These are phyloP conservation scores for Aureobasidium sp. DNA, from an alignment of 2,329 filamentous ascomycete species.

Conservation along the genomic window DNA sequence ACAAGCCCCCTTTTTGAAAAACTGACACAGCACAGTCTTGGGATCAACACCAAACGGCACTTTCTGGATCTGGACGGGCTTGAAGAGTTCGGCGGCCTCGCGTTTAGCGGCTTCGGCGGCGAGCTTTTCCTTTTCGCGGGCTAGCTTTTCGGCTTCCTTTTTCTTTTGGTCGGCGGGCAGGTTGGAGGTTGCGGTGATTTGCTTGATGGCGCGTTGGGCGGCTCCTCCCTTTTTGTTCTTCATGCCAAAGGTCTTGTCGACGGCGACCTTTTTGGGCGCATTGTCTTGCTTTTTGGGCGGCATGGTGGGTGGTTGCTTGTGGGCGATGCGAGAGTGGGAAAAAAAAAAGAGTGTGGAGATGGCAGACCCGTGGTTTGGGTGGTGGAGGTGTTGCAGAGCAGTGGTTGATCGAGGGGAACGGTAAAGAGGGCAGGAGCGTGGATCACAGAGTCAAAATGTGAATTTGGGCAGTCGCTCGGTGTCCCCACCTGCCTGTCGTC, in stretches of 20 bases:
- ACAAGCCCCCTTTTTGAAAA: slow-evolving; percentile 94
- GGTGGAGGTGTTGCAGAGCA: background rate
- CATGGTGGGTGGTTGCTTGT: slow-evolving; percentile 47
- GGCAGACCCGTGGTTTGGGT: background rate
- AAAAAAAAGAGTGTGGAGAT: background rate
- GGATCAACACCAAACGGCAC: slow-evolving; percentile 96
- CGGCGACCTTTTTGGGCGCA: slow-evolving; percentile 56
- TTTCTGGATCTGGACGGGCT: slow-evolving; percentile 92
- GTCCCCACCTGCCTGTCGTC: background rate
- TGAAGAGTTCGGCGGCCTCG: slow-evolving; percentile 76
- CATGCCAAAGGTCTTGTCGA: slow-evolving; percentile 99
- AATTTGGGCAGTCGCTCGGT: background rate
- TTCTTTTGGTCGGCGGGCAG: slow-evolving; percentile 83
- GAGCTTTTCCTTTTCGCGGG: slow-evolving; percentile 77
- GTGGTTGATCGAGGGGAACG: background rate
- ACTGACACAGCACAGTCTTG: slow-evolving; percentile 93
- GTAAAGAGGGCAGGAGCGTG: too few species aligned
- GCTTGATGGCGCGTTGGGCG: slow-evolving; percentile 84
- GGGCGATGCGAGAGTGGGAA: slow-evolving; percentile 3
- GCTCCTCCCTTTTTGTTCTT: slow-evolving; percentile 97
- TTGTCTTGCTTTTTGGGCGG: slow-evolving; percentile 61
- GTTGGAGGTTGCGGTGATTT: slow-evolving; percentile 66
- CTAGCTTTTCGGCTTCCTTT: slow-evolving; percentile 57
- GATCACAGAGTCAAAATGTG: background rate
- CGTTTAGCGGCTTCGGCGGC: slow-evolving; percentile 77